phyloP scores from a whole-genome alignment of 2,329 filamentous ascomycete species.

The Sporothrix schenckii region DNA sequence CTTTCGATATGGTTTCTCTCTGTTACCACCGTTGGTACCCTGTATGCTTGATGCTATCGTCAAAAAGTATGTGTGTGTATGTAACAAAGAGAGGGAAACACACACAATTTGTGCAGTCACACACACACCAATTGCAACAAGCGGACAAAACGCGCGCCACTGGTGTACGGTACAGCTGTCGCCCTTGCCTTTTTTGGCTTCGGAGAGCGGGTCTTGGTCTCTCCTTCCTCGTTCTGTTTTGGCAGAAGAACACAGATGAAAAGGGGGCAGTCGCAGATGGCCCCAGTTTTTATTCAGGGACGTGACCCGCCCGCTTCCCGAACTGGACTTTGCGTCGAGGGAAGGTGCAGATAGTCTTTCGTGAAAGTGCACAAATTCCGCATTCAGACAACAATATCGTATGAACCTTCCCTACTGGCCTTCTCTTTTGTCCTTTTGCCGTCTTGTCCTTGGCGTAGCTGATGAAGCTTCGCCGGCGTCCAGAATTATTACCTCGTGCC shows the following conservation, averaged over 20 bases:
- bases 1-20: not conserved
- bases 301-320: not conserved
- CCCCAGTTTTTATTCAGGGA: slow-evolving; percentile 13
- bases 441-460: not conserved
- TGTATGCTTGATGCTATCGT: not conserved
- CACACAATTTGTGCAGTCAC: not conserved
- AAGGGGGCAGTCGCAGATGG: not conserved
- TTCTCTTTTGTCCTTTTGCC: not conserved
- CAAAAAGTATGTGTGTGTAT: not conserved
- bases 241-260: not conserved
- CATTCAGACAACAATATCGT: not conserved
- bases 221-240: not conserved
- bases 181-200: slow-evolving; percentile 2
- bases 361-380: not conserved
- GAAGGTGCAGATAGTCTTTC: not conserved
- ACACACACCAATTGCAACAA: not conserved
- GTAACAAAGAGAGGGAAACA: not conserved
- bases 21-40: not conserved
- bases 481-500: no score
- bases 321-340: not conserved
- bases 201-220: not conserved
- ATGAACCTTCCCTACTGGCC: not conserved
- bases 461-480: no score
- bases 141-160: not conserved
- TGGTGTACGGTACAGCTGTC: slow-evolving; percentile 6